Evolutionary conservation across 208 protist species (phyloP).

Genomic region (Lotmaria passim): DNA sequence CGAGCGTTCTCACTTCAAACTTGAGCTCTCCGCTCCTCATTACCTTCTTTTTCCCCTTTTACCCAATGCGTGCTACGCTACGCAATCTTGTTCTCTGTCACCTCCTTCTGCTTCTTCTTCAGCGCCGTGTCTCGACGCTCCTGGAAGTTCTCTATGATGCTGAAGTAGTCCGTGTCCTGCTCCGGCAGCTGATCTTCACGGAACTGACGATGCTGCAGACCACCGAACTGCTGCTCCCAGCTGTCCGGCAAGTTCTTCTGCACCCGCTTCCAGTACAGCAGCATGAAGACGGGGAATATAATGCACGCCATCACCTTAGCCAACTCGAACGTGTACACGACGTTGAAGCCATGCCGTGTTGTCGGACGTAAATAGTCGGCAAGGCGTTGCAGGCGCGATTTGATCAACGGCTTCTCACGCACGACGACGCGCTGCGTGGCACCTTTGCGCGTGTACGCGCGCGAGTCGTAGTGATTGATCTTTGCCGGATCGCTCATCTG

Average conservation of each 20-base stretch:
- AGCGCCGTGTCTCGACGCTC: constrained; percentile 71
- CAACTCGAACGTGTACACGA: constrained; percentile 71
- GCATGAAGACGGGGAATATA: constrained; percentile 76
- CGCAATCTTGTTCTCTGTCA: constrained; percentile 36
- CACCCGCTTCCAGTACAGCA: constrained; percentile 81
- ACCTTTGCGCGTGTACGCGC: constrained; percentile 64
- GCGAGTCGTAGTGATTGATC: constrained; percentile 76
- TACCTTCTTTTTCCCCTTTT: too few relatives aligned
- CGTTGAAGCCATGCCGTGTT: constrained; percentile 62
- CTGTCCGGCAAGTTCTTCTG: constrained; percentile 73
- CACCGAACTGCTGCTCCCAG: constrained; percentile 83
- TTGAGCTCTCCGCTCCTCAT: too few relatives aligned
- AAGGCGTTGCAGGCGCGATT: constrained; percentile 75
- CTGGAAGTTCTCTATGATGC: constrained; percentile 82
- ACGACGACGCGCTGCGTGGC: constrained; percentile 69
- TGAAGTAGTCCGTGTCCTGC: constrained; percentile 80
- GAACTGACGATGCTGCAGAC: constrained; percentile 78
- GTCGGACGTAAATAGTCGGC: constrained; percentile 66
- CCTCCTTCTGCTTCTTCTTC: constrained; percentile 67
- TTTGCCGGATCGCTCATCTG: constrained; percentile 49
- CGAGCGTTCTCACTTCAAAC: too few relatives aligned
- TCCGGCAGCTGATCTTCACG: constrained; percentile 67
- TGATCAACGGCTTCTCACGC: constrained; percentile 79
- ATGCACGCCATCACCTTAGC: constrained; percentile 83
- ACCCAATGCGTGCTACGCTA: background rate